Evolutionary conservation across 2,329 filamentous ascomycete species (phyloP).

Genomic region (Rasamsonia emersonii): DNA sequence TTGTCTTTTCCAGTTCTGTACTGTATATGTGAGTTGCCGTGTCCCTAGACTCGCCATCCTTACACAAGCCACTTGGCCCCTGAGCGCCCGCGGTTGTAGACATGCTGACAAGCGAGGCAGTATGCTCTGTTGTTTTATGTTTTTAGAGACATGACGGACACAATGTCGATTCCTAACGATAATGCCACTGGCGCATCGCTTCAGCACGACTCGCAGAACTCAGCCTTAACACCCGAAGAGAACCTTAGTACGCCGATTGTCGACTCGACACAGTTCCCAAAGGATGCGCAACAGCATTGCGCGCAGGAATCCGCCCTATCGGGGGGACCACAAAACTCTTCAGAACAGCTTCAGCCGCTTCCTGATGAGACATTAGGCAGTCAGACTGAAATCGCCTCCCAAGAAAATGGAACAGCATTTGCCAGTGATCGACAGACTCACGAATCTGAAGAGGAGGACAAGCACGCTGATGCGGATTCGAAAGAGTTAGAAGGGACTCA

Average conservation of each 20-base stretch:
- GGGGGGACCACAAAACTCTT: too few species aligned
- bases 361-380: too few species aligned
- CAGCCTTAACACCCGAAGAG: conserved; percentile 42
- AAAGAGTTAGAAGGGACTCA: too few species aligned
- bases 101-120: conserved; percentile 4
- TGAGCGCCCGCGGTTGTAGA: conserved; percentile 1
- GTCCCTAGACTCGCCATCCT: neutral
- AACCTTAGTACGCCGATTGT: conserved; percentile 11
- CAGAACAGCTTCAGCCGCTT: too few species aligned
- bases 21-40: conserved; percentile 10
- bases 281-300: conserved; percentile 8
- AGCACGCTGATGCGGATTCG: too few species aligned
- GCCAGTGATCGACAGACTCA: too few species aligned
- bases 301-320: neutral
- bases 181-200: conserved; percentile 6
- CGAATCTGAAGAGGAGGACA: too few species aligned
- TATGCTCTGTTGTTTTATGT: conserved; percentile 6
- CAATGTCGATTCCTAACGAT: conserved; percentile 9
- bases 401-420: too few species aligned
- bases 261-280: conserved; percentile 11
- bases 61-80: conserved; percentile 10
- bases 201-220: conserved; percentile 43
- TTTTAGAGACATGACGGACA: conserved; percentile 14
- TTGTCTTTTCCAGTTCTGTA: conserved; percentile 6
- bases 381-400: too few species aligned